phyloP scores from a whole-genome alignment of 164 flowering plant species.

The Stephania yunnanensis region DNA sequence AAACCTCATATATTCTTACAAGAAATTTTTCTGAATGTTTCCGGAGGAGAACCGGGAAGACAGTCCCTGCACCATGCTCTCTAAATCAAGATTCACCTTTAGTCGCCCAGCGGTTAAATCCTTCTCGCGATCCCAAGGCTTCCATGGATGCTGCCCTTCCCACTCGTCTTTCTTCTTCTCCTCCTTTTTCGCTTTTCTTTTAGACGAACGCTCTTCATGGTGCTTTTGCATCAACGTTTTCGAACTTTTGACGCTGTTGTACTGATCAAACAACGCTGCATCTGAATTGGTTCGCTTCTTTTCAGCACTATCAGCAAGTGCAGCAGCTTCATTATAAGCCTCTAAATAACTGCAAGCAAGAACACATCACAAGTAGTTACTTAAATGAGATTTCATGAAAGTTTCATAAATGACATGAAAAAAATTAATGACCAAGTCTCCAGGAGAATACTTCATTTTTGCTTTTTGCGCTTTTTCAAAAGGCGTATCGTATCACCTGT shows the following conservation, averaged over 20 bases:
- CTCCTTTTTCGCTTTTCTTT: conserved; percentile 53
- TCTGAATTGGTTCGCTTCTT: conserved; percentile 39
- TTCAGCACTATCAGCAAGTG: conserved; percentile 60
- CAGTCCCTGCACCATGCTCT: conserved; percentile 64
- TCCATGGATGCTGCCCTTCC: conserved; percentile 93
- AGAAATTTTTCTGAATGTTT: conserved; percentile 68
- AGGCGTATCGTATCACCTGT: no score
- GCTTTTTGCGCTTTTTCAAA: conserved; percentile 77
- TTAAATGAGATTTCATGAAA: background rate
- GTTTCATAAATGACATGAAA: background rate
- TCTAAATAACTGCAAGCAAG: conserved; percentile 60
- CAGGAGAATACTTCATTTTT: conserved; percentile 54
- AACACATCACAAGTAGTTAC: background rate
- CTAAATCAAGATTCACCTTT: conserved; percentile 54
- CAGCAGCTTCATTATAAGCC: conserved; percentile 79
- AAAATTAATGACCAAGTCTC: background rate
- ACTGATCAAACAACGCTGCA: conserved; percentile 79
- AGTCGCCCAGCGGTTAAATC: conserved; percentile 84
- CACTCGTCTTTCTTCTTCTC: conserved; percentile 64
- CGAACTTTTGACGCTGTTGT: conserved; percentile 69
- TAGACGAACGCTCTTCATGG: conserved; percentile 46
- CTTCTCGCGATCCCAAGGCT: conserved; percentile 96
- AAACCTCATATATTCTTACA: conserved; percentile 12
- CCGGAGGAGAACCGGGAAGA: conserved; percentile 80
- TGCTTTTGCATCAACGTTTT: conserved; percentile 81